phyloP scores from a whole-genome alignment of 2,329 filamentous ascomycete species.

The Alternaria dauci region DNA sequence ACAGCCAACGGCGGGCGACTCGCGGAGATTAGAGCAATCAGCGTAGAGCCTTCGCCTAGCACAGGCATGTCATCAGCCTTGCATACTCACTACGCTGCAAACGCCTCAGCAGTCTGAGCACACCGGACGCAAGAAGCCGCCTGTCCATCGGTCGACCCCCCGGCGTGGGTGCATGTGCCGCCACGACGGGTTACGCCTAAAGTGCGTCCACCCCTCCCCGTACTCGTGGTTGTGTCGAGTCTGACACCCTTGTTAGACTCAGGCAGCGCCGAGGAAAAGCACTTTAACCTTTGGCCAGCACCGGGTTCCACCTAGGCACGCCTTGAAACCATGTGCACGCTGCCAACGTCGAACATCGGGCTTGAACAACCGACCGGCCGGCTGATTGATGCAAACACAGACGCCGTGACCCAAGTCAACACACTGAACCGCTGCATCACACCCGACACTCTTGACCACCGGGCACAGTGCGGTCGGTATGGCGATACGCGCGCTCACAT shows the following conservation, averaged over 20 bases:
- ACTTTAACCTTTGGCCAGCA: slow-evolving; percentile 25
- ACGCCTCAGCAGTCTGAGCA: slow-evolving; percentile 21
- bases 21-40: slow-evolving; percentile 48
- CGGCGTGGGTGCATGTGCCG: slow-evolving; percentile 41
- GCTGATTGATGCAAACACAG: slow-evolving; percentile 24
- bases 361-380: slow-evolving; percentile 27
- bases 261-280: slow-evolving; percentile 39
- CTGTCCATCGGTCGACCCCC: slow-evolving; percentile 25
- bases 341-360: slow-evolving; percentile 30
- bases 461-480: slow-evolving; percentile 14
- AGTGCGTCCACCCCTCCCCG: slow-evolving; percentile 9
- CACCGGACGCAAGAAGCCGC: slow-evolving; percentile 29
- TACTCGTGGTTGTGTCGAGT: slow-evolving; percentile 18
- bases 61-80: slow-evolving; percentile 33
- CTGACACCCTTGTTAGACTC: slow-evolving; percentile 26
- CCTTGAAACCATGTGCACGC: slow-evolving; percentile 44
- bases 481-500: slow-evolving; percentile 34
- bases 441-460: slow-evolving; percentile 21
- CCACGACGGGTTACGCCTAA: slow-evolving; percentile 34
- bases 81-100: slow-evolving; percentile 17
- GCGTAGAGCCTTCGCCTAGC: slow-evolving; percentile 12
- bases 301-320: slow-evolving; percentile 30
- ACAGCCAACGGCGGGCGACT: slow-evolving; percentile 42
- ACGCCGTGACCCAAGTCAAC: slow-evolving; percentile 20
- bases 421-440: slow-evolving; percentile 26